Evolutionary conservation across 169 alveolate genomes (phyloP), one percentile per base, ranked within the genome.

Genomic region (Plasmodium chabaudi): DNA sequence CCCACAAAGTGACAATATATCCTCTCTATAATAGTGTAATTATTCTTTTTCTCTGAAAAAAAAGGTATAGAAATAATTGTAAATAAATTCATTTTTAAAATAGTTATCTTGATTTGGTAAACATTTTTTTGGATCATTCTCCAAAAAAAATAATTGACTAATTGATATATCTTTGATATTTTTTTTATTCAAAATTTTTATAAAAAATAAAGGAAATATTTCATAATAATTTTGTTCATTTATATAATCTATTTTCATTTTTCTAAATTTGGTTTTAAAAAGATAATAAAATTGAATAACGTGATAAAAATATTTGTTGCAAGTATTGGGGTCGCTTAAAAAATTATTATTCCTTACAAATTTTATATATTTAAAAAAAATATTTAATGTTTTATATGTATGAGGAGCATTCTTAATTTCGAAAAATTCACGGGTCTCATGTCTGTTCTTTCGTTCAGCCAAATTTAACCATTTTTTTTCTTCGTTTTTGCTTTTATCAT

Each of bases 231-330:
- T 64, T 51, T 64, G 13, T 23, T 77, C 88, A 10, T 51, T 64
- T 17, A 77, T 49, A 13, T 64, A 9, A 39, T 39, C 47, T 27
- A 68, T 25, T 25, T 49, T 63, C 23, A n/a, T 6, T 46, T 64
- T 77, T 44, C 88, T 65, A 64, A 63, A 34, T 15, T 3, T 2
- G 0, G 39, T 77, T 77, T 56, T 77, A 46, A 77, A 68, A 9
- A 77, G 27, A 46, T 77, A 77, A 68, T 77, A 77, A 77, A 77
- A 77, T 10, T 49, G 63, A 46, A 77, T 56, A 49, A 42, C 5
- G 39, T 51, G 17, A 23, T 63, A 44, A 9, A 77, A 34, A 27
- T 77, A 69, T 39, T 21, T 17, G 0, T 19, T 61, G 2, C 49
- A 39, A 13, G 13, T 51, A 1, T 10, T 5, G 1, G 15, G 15